Percentiles rank a stretch among this genome's conserved stretches.
Evolutionary conservation across 305 asterid genomes (phyloP).

Genomic region (Ruellia speciosa): DNA sequence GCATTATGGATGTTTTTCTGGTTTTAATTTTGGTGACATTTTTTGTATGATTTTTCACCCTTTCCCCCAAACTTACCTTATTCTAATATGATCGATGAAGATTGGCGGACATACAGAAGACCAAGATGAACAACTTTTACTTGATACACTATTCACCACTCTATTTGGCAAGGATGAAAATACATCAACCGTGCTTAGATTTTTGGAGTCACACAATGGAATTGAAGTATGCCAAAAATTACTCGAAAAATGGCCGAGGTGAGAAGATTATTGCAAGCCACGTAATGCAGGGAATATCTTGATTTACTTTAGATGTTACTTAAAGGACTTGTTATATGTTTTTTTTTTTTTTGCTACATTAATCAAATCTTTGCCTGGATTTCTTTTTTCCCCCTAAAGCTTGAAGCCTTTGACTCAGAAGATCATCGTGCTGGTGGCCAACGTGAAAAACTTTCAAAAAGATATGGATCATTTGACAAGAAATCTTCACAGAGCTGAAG

Average conservation of each 20-base stretch:
- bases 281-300: too few relatives aligned
- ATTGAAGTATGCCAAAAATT: conserved; percentile 51
- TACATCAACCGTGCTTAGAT: conserved; percentile 40
- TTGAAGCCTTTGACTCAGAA: conserved; percentile 58
- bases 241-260: conserved; percentile 54
- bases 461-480: conserved; percentile 58
- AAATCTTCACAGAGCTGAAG: conserved; percentile 77
- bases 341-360: background rate
- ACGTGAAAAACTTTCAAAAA: conserved; percentile 42
- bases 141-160: conserved; percentile 46
- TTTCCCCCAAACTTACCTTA: background rate
- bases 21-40: background rate
- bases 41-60: background rate
- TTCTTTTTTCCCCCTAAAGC: conserved; percentile 31
- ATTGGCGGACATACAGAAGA: conserved; percentile 35
- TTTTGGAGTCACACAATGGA: conserved; percentile 54
- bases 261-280: conserved; percentile 17
- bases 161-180: conserved; percentile 45
- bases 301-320: too few relatives aligned
- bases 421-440: conserved; percentile 55
- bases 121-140: conserved; percentile 40
- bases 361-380: conserved; percentile 16
- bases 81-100: conserved; percentile 32
- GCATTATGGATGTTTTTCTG: conserved; percentile 1
- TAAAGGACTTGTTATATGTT: too few relatives aligned